Base-by-base conservation (phyloP, 2,329 filamentous ascomycete genomes). In the Shiraia bambusicola region DNA sequence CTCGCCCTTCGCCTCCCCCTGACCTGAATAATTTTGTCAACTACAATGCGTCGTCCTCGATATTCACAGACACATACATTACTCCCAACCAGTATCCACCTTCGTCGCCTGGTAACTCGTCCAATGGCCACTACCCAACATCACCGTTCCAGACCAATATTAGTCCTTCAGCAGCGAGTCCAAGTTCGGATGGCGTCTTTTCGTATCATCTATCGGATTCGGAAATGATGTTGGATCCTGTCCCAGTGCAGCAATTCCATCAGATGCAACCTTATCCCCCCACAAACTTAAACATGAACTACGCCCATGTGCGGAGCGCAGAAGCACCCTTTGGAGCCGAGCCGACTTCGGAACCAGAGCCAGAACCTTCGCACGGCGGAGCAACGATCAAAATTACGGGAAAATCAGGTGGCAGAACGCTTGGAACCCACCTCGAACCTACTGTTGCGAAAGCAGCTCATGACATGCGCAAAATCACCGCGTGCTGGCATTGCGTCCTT, bases 401-500 rank as follows among this genome's bases (percentile, higher is more conserved):
- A 28, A 64, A 72, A 34, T 61, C 64, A 31, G 69, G 65, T 30
- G 67, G 67, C 25, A 59, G 66, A 45, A 60, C 64, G 17, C 59
- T 73, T 10, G 69, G 69, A 37, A 68, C 66, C 9, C 68, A 62
- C 50, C 58, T 65, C 34, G 54, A 59, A 32, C 63, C 52, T 29
- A 67, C 58, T 9, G 65, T 65, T 26, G 67, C 68, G 13, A 67
- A 69, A 45, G 66, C 69, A 37, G 72, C 69, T 29, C 67, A 70
- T 34, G 63, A 67, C 28, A 74, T 75, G 72, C 70, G 74, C 11
- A 72, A 72, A 38, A 65, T 69, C 6, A 69, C 69, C 15, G 71
- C 72, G 8, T 76, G 74, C 42, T 76, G 74, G 74, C 66, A 72
- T 19, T 76, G 74, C 44, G 69, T 68, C 4, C 59, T 76, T 34